Base-by-base conservation (phyloP, 306 rosid genomes). In the Quercus variabilis region DNA sequence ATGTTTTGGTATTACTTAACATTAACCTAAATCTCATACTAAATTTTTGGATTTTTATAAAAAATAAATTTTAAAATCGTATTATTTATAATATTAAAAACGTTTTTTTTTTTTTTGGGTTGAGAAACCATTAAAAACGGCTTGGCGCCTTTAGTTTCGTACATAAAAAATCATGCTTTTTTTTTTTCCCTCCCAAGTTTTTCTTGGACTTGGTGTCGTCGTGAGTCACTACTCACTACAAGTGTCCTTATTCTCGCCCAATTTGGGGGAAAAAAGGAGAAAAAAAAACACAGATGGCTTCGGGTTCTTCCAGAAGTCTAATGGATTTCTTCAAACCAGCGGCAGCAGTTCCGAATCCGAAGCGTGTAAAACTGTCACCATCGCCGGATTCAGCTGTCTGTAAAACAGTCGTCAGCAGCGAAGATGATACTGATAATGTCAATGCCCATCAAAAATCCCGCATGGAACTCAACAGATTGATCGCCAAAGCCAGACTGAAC, bases 401-500 rank as follows among this genome's bases (percentile, higher is more conserved):
- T 63, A 76, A 83, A 6, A 68, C 87, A 19, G 67, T 72, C 41
- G 56, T 25, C 26, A 55, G 83, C 35, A 67, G 80, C 55, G 64
- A 71, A 31, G 77, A 26, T 3, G 20, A 55, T 7, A 54, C 41
- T 41, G 23, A 38, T 57, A 3, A 43, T 10, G 10, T 17, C 46
- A 41, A 73, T 35, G 51, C 52, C 15, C 69, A 59, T 23, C 88
- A 92, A 73, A 88, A 84, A 77, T 80, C 83, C 5, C 97, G 97
- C 75, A 65, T 88, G 74, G 92, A 94, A 12, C 80, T 75, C 80
- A 90, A 89, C 67, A 92, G 85, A 77, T 79, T 74, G 49, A 81
- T 87, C 67, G 97, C 99, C 49, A 88, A 80, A 21, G 89, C 99
- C 25, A 92, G 75, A 77, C 80, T 87, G 80, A 95, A 93, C 83